These are phyloP conservation scores for Dimargaris cristalligena DNA, from an alignment of 192 early-diverging fungal species.

Conservation along the genomic window DNA sequence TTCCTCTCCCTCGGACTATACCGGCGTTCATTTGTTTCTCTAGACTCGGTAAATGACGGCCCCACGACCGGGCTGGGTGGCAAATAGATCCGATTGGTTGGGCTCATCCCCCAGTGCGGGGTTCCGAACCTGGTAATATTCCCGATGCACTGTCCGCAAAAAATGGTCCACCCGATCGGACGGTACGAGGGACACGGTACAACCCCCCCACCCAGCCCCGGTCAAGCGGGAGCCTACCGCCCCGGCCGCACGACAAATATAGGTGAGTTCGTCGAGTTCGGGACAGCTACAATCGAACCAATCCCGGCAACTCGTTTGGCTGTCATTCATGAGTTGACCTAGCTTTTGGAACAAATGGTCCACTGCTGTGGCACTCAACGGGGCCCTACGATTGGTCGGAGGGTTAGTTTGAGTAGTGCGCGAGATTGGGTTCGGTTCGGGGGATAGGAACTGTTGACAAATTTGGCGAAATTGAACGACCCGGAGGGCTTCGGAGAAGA, in stretches of 20 bases:
- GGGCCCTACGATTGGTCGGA: no score
- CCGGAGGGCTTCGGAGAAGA: conserved; percentile 59
- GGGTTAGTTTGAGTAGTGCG: conserved; percentile 12
- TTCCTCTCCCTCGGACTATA: no score
- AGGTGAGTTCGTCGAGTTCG: conserved; percentile 66
- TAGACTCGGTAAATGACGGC: conserved; percentile 13
- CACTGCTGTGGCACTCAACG: no score
- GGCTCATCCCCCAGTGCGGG: conserved; percentile 20
- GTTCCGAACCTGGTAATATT: conserved; percentile 36
- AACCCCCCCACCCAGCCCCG: conserved; percentile 89
- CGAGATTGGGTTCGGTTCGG: background rate
- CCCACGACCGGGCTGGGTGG: conserved; percentile 1
- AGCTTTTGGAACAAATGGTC: conserved; percentile 32
- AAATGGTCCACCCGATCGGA: conserved; percentile 36
- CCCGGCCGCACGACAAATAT: conserved; percentile 42
- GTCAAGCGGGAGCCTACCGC: conserved; percentile 73
- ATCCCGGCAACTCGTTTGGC: conserved; percentile 65
- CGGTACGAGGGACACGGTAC: conserved; percentile 62
- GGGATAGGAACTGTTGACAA: conserved; percentile 13
- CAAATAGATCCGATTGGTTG: conserved; percentile 25
- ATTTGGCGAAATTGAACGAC: conserved; percentile 31
- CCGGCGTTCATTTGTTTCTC: no score
- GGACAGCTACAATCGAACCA: conserved; percentile 70
- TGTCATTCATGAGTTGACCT: conserved; percentile 79
- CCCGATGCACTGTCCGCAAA: conserved; percentile 36